Evolutionary conservation across 2,329 filamentous ascomycete species (phyloP), one percentile per base, ranked within the genome.

Genomic region (Aspergillus viridinutans): DNA sequence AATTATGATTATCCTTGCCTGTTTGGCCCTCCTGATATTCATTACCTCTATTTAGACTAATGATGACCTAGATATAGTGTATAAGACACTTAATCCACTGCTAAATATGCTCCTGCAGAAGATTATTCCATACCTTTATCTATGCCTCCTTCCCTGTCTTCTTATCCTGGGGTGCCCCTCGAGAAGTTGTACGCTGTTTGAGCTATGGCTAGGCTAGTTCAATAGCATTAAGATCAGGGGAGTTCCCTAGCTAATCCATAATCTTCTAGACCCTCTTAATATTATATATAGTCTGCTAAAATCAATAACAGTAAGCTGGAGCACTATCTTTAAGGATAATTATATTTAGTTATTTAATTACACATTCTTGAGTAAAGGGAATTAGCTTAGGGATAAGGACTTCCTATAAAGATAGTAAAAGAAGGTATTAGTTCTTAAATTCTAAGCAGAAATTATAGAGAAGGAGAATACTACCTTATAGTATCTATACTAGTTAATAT

Each of bases 21-120:
- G 51, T 49, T n/a, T 21, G 21, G 21, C 52, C 56, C 49, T 58
- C 52, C 35, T 58, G 38, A 52, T 58, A 58, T 32, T 56, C 49
- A 50, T 58, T 58, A 2, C 56, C 53, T 7, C 53, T 53, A n/a
- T 43, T 23, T 5, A 55, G 45, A n/a, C 45, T 40, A 29, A 58
- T 58, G 32, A 56, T 49, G 20, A 52, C 45, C 49, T 58, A 4
- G 10, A 58, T 58, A 53, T 58, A 43, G 25, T 50, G 40, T 7
- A 51, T 32, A n/a, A 55, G 50, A 20, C 43, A 40, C 23, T 58
- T 29, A 52, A 58, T 55, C 56, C 53, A 58, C 38, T 32, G 38
- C 21, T 50, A 43, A 38, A 58, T 55, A 42, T 51, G n/a, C 28
- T 58, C 28, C 38, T 29, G 50, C 12, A 48, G 48, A 10, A 50